These are phyloP conservation scores for Camellia granthamiana DNA, from an alignment of 148 eudicot genomes.

Conservation along the genomic window DNA sequence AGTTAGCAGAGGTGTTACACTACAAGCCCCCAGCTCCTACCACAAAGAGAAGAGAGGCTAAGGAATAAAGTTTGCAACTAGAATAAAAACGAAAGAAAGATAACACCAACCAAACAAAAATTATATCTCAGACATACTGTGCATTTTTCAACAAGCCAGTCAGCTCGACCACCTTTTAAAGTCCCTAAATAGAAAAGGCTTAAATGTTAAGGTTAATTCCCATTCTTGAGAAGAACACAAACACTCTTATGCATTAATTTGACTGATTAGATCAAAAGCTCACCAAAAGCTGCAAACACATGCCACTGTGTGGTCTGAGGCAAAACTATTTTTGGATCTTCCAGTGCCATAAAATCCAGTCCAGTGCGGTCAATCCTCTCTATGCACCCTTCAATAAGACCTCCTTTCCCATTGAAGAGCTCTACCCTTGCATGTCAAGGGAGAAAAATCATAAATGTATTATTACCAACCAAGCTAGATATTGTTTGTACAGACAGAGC, in stretches of 20 bases:
- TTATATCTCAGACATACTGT: conserved; percentile 44
- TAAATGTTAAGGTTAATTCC: conserved; percentile 12
- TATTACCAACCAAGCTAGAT: neutral
- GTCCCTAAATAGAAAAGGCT: conserved; percentile 47
- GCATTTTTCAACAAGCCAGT: conserved; percentile 99
- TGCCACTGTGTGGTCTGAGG: conserved; percentile 72
- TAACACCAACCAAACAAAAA: neutral
- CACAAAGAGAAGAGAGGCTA: conserved; percentile 5
- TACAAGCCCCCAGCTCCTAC: conserved; percentile 91
- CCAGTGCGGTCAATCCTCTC: conserved; percentile 76
- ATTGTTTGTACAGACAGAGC: neutral
- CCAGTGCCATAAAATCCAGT: conserved; percentile 62
- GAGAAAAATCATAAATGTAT: conserved; percentile 1
- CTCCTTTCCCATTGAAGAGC: conserved; percentile 94
- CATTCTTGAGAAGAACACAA: neutral
- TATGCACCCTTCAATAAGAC: conserved; percentile 74
- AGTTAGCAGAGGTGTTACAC: conserved; percentile 84
- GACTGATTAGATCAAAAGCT: conserved; percentile 21
- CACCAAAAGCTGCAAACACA: conserved; percentile 90
- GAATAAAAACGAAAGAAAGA: neutral
- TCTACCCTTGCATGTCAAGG: conserved; percentile 73
- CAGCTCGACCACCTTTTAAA: conserved; percentile 91
- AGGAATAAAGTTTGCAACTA: neutral
- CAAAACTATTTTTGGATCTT: conserved; percentile 50
- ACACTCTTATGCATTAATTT: neutral